Evolutionary conservation across 805 yeast genomes (phyloP), one percentile per base, ranked within the genome.

Genomic region (Candida ipomoeae): DNA sequence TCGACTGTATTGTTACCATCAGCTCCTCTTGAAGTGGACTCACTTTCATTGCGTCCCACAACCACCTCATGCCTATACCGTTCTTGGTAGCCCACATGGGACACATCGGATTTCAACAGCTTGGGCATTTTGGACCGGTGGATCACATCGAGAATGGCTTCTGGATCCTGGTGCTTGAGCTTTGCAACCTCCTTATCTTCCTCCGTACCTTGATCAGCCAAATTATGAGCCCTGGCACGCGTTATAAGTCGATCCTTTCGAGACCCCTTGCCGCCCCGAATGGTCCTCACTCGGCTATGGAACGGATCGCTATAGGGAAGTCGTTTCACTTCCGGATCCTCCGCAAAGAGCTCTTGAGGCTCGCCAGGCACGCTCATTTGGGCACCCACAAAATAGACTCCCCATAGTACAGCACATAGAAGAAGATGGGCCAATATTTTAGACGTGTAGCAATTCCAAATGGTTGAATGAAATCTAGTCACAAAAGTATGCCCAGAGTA

Each of bases 81-180:
- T 36, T 44, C 46, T 31, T 36, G 39, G 35, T 44, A 44, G 5
- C 46, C 46, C 34, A 26, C 46, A 23, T 34, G 21, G 17, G 40
- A n/a, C 33, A 36, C 46, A 17, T 34, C 26, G 26, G 46, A 44
- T 21, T 44, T 44, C 23, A 44, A 35, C n/a, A 14, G 23, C 14
- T 44, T 34, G 26, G 46, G 46, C 23, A 23, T 11, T 5, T 21
- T 20, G 8, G 31, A 33, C 6, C 38, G 36, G 32, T 42, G 17
- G n/a, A 42, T 20, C 2, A 20, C 38, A 6, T 33, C 31, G n/a
- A 42, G 29, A n/a, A 32, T 32, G 2, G 11, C 14, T 11, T 31
- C 36, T 20, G 44, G 35, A 29, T 26, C 48, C 18, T 18, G 41
- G 3, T 11, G 17, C 41, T 39, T 21, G n/a, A 13, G 31, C 20